Conservation (phyloP, 1,284 basidiomycete genomes). For the Ustilago nuda region DNA sequence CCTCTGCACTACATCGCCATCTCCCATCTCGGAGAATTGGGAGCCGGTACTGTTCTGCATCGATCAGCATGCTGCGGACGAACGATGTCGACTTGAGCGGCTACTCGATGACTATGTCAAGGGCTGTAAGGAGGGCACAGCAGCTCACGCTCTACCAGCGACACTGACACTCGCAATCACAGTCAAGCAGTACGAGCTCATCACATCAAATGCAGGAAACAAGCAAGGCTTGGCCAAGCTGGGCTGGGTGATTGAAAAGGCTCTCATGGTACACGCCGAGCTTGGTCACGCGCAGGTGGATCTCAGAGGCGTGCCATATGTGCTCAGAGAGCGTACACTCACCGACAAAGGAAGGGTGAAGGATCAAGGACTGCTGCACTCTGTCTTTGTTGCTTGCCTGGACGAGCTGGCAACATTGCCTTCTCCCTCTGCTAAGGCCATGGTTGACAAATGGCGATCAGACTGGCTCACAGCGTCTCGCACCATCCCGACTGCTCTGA, state of each 20-base stretch:
- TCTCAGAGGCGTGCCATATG: slow-evolving; percentile 22
- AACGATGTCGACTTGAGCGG: slow-evolving; percentile 87
- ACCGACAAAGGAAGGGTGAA: slow-evolving; percentile 24
- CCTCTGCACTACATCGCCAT: slow-evolving; percentile 73
- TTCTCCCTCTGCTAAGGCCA: background rate
- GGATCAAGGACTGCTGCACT: slow-evolving; percentile 9
- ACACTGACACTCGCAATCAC: slow-evolving; percentile 24
- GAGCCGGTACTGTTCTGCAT: slow-evolving; percentile 76
- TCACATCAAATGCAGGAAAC: background rate
- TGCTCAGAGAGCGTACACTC: slow-evolving; percentile 20
- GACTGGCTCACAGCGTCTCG: slow-evolving; percentile 20
- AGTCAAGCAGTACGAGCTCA: slow-evolving; percentile 17
- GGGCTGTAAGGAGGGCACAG: slow-evolving; percentile 12
- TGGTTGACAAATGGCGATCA: background rate
- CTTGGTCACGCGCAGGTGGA: slow-evolving; percentile 41
- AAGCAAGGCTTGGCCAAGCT: slow-evolving; percentile 7
- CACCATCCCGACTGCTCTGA: slow-evolving; percentile 15
- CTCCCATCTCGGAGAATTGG: slow-evolving; percentile 19
- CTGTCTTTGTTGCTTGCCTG: slow-evolving; percentile 14
- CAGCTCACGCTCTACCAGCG: background rate
- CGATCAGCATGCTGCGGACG: slow-evolving; percentile 94
- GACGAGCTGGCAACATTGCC: background rate
- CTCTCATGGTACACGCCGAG: slow-evolving; percentile 18
- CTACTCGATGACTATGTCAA: slow-evolving; percentile 79
- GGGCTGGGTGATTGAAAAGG: slow-evolving; percentile 20